A percentile compares a stretch with the other conserved stretches of the same genome.
Evolutionary conservation across 108 stramenopile genomes (phyloP).

Genomic region (Skeletonema tropicum): DNA sequence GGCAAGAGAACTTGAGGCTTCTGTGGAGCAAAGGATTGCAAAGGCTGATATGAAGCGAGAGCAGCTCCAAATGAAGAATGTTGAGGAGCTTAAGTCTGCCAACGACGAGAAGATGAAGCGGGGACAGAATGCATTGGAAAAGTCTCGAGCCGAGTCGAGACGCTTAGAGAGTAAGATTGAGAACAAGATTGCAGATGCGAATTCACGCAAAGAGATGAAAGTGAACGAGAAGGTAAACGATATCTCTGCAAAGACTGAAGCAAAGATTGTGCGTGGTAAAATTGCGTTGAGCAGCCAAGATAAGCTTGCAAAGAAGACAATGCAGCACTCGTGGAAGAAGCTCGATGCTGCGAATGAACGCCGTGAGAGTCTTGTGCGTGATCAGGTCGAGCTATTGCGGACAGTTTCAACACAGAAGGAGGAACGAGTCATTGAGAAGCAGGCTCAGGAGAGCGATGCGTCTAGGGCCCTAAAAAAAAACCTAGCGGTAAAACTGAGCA

Average conservation of each 20-base stretch:
- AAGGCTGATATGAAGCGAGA: too few species aligned
- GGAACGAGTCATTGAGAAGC: neutral
- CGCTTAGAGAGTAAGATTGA: conserved; percentile 12
- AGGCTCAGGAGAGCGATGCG: neutral
- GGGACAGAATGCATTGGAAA: conserved; percentile 5
- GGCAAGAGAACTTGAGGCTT: too few species aligned
- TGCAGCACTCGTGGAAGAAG: conserved; percentile 6
- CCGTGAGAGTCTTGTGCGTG: conserved; percentile 8
- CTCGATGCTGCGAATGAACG: conserved; percentile 22
- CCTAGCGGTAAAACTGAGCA: conserved; percentile 8
- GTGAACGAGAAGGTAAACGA: neutral
- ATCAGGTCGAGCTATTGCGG: conserved; percentile 4
- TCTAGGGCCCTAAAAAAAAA: neutral
- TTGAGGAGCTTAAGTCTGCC: too few species aligned
- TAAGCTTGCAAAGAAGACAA: conserved; percentile 5
- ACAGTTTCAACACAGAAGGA: conserved; percentile 1
- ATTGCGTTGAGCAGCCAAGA: neutral
- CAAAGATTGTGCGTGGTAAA: conserved; percentile 20
- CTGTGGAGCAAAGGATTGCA: too few species aligned
- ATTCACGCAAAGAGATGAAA: conserved; percentile 17
- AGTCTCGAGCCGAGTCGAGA: neutral
- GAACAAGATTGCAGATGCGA: conserved; percentile 22
- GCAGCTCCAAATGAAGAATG: too few species aligned
- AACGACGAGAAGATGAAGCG: neutral
- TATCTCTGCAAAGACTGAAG: conserved; percentile 6